Percentiles rank a stretch among this genome's conserved stretches.
Evolutionary conservation across 2,329 filamentous ascomycete species (phyloP).

Genomic region (Calonectria naviculata): DNA sequence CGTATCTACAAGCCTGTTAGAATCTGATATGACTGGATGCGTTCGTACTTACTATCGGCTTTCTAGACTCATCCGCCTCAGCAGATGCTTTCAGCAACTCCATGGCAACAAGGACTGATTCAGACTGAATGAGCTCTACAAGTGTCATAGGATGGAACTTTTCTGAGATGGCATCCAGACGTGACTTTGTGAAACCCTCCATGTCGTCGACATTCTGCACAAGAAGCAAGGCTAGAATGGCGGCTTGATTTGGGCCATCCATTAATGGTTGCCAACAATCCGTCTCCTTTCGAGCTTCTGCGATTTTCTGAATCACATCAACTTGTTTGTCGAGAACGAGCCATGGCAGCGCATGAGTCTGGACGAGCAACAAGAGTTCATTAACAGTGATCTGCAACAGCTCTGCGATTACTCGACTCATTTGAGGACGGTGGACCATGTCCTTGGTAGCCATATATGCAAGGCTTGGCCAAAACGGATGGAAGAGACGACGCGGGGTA

Average conservation of each 20-base stretch:
- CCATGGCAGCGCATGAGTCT: slow-evolving; percentile 86
- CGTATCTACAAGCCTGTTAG: slow-evolving; percentile 55
- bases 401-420: slow-evolving; percentile 83
- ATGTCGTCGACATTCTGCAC: slow-evolving; percentile 66
- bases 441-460: slow-evolving; percentile 87
- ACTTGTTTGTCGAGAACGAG: slow-evolving; percentile 82
- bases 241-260: slow-evolving; percentile 66
- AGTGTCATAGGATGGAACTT: slow-evolving; percentile 76
- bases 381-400: slow-evolving; percentile 80
- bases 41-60: slow-evolving; percentile 62
- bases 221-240: slow-evolving; percentile 69
- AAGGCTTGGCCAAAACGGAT: slow-evolving; percentile 89
- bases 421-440: slow-evolving; percentile 82
- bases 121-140: slow-evolving; percentile 75
- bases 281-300: slow-evolving; percentile 77
- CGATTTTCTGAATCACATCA: slow-evolving; percentile 85
- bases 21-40: neutral
- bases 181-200: slow-evolving; percentile 74
- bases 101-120: slow-evolving; percentile 80
- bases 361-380: slow-evolving; percentile 80
- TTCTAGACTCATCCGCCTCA: slow-evolving; percentile 70
- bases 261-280: slow-evolving; percentile 69
- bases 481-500: slow-evolving; percentile 76
- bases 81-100: slow-evolving; percentile 85
- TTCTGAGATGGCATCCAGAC: slow-evolving; percentile 75